A percentile compares a stretch with the other conserved stretches of the same genome.
Conservation (phyloP, 495 filamentous ascomycete genomes). For the Aspergillus bertholletiae region DNA sequence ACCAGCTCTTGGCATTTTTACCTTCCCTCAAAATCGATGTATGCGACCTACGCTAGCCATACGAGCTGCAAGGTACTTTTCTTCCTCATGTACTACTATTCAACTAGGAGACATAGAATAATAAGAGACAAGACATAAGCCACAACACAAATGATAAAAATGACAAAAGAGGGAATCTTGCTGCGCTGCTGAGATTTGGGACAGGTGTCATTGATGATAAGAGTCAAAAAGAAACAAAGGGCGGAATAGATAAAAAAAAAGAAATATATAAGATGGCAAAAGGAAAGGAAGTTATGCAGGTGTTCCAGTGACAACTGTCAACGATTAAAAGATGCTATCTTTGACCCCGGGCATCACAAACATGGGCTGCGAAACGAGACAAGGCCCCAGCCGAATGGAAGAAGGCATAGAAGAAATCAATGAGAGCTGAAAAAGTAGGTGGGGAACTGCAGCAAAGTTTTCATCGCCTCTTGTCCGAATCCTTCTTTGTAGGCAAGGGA, state of each 20-base stretch:
- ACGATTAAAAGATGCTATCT: constrained; percentile 40
- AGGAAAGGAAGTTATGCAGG: constrained; percentile 19
- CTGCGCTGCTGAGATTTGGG: constrained; percentile 43
- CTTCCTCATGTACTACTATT: constrained; percentile 38
- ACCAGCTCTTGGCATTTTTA: background rate
- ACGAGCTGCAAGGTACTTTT: constrained; percentile 30
- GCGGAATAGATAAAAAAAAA: constrained; percentile 24
- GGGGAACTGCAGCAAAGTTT: constrained; percentile 14
- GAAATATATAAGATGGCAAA: background rate
- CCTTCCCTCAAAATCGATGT: constrained; percentile 4
- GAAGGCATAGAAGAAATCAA: constrained; percentile 20
- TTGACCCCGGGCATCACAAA: constrained; percentile 29
- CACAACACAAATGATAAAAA: constrained; percentile 30
- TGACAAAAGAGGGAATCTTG: constrained; percentile 41
- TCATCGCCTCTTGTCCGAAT: constrained; percentile 12
- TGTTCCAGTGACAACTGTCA: constrained; percentile 29
- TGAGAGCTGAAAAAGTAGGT: constrained; percentile 9
- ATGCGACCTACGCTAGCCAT: background rate
- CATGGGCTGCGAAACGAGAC: constrained; percentile 17
- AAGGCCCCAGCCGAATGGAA: constrained; percentile 22
- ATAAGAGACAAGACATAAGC: constrained; percentile 27
- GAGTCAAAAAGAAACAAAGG: constrained; percentile 25
- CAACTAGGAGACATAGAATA: constrained; percentile 31
- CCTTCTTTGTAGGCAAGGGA: constrained; percentile 1
- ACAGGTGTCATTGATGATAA: constrained; percentile 32